Evolutionary conservation across 768 basidiomycete species (phyloP), one percentile per base, ranked within the genome.

Genomic region (Trametes punicea): DNA sequence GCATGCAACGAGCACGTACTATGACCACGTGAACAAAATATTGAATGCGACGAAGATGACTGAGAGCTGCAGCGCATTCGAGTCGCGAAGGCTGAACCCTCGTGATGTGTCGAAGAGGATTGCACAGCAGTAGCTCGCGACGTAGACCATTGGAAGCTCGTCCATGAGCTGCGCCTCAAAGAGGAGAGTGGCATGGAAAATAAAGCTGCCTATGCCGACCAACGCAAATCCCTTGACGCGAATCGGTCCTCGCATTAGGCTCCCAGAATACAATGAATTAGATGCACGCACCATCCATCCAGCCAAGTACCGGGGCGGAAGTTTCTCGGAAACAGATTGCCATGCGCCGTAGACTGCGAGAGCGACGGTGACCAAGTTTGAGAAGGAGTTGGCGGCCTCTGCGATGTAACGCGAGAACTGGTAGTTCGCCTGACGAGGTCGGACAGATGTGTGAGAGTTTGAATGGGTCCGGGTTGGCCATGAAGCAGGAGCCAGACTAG

Each of bases 101-200:
- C 76, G 79, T 49, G 69, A 62, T 27, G 75, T 75, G 63, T 88
- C 85, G 65, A 85, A 82, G 16, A 85, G 68, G 30, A 88, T 69
- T 67, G 79, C 85, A 18, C 81, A 68, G 61, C 80, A 76, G 70
- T 83, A 81, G 36, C 81, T 81, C 5, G 80, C 79, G 51, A 85
- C 81, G 65, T 85, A 89, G 52, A 90, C 80, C 89, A 92, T 91
- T 2, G 88, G 89, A 8, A 93, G 73, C 66, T 93, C 90, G 63
- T 93, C 90, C 31, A 87, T 84, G 50, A 89, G 79, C 64, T 93
- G 90, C 9, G 88, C 88, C 60, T 83, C 78, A 68, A 83, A 93
- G 34, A 81, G 74, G 27, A 93, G 74, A 2, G 87, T 90, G 10
- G 86, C 85, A 61, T 93, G 90, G 67, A 93, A 93, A 44, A 83